Evolutionary conservation across 306 rosid species (phyloP).

Genomic region (Dryas drummondii): DNA sequence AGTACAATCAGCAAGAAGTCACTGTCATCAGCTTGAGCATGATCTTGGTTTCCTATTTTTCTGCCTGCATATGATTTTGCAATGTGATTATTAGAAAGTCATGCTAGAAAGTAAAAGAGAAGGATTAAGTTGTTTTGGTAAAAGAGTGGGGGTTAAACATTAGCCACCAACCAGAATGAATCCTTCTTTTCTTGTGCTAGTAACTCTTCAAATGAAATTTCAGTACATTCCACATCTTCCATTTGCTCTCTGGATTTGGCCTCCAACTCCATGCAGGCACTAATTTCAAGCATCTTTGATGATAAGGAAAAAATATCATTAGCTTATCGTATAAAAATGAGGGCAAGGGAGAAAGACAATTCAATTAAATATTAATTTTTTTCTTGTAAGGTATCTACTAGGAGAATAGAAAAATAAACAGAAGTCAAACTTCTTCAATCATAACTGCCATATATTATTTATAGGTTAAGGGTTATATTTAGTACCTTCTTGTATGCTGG

Average conservation of each 20-base stretch:
- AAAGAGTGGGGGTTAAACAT: not conserved
- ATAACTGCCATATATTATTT: not conserved
- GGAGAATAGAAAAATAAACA: not conserved
- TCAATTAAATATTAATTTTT: not conserved
- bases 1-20: conserved; percentile 36
- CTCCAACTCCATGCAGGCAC: conserved; percentile 56
- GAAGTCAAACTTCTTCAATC: not conserved
- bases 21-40: conserved; percentile 48
- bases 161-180: conserved; percentile 72
- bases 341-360: not conserved
- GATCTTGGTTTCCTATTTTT: conserved; percentile 63
- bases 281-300: conserved; percentile 67
- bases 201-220: conserved; percentile 79
- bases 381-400: not conserved
- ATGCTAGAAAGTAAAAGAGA: not conserved
- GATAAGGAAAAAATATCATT: conserved; percentile 1
- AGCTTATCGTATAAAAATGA: conserved; percentile 18
- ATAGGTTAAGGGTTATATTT: not conserved
- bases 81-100: conserved; percentile 16
- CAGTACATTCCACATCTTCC: conserved; percentile 55
- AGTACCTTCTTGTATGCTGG: conserved; percentile 89
- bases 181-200: conserved; percentile 91
- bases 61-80: conserved; percentile 60
- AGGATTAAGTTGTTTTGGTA: not conserved
- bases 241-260: conserved; percentile 41